Base-by-base conservation (phyloP, 495 filamentous ascomycete species). In the Letharia lupina region DNA sequence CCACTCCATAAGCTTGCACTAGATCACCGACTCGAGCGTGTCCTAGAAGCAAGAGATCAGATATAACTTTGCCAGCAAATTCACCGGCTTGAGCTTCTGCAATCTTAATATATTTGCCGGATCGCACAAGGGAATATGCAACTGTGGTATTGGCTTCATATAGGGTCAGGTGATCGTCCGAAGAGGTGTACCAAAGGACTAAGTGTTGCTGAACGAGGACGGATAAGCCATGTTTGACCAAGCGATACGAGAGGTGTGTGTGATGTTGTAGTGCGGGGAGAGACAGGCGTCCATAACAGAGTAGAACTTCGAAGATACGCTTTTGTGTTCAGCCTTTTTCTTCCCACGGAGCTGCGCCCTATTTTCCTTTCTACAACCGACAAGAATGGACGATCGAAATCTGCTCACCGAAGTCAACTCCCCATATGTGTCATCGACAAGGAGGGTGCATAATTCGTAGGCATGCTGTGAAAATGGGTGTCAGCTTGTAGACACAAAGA, bases 131-230 rank as follows among this genome's bases (percentile, higher is more conserved):
- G 67, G 84, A 84, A 73, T 98, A 97, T 60, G 90, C 87, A 37
- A 87, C 80, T 59, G 83, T 77, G 70, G 83, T 76, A 64, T 94
- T 88, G 35, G 90, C 87, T 70, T 95, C 89, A 77, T 97, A 98
- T 72, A 85, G 84, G 35, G 90, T 88, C 50, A 31, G 12, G 44
- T 80, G 72, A 45, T 80, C 82, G 62, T 87, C 83, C 48, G 78
- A 70, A 48, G 90, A 84, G 64, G 84, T 82, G 68, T 86, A 83
- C 75, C 93, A 87, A 72, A 87, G 88, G 15, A 96, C 82, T 23
- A 99, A 83, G 67, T 93, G 90, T 70, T 95, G 87, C 73, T 98
- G 94, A 56, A 93, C 81, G 70, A 99, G 89, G 37, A 93, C 87
- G 44, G 83, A 85, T 48, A 98, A 81, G 20, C 88, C 91, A 77